phyloP scores from a whole-genome alignment of 192 early-diverging fungal genomes.

The Podila epigama region DNA sequence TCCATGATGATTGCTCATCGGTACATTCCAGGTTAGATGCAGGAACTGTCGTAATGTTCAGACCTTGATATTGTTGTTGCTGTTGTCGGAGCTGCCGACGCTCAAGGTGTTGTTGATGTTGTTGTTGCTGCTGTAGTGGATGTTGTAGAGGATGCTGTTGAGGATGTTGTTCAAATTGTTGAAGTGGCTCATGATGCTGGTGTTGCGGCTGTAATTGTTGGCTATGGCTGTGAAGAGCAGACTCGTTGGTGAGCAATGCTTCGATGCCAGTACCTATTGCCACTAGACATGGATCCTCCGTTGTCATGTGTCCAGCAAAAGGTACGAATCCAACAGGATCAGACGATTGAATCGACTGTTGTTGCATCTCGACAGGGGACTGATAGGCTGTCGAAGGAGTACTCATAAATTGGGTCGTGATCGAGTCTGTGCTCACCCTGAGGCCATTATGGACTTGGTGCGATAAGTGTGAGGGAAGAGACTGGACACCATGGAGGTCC shows the following conservation, averaged over 20 bases:
- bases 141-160: not conserved
- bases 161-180: not conserved
- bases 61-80: slow-evolving; percentile 1
- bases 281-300: not conserved
- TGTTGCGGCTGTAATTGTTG: slow-evolving; percentile 1
- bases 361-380: not conserved
- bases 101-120: not conserved
- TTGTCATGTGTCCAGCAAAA: not conserved
- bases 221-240: too few species aligned
- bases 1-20: not conserved
- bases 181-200: not conserved
- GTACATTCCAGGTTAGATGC: not conserved
- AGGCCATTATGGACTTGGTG: not conserved
- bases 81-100: slow-evolving; percentile 2
- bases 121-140: not conserved
- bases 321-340: not conserved
- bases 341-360: not conserved
- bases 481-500: not conserved
- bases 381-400: not conserved
- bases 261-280: not conserved
- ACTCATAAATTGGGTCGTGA: not conserved
- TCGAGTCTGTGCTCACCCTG: not conserved
- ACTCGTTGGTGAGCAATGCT: not conserved
- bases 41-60: not conserved
- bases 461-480: not conserved